These are phyloP conservation scores for Monosporascus sp. DNA, from an alignment of 2,329 filamentous ascomycete genomes.

Conservation along the genomic window DNA sequence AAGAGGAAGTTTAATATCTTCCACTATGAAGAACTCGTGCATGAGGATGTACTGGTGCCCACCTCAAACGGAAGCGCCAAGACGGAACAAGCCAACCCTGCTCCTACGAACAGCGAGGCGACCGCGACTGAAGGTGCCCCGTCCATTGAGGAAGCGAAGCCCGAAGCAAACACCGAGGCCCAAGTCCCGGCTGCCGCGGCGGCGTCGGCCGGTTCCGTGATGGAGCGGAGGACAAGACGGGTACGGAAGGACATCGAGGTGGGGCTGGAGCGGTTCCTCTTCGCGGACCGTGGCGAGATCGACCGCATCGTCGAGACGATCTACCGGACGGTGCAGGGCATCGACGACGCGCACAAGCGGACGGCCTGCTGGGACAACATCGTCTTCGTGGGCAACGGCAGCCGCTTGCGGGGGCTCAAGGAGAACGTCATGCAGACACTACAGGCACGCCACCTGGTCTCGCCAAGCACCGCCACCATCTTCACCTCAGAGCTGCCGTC, in stretches of 20 bases:
- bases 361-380: conserved; percentile 87
- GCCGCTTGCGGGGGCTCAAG: conserved; percentile 68
- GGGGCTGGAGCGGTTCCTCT: conserved; percentile 68
- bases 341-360: conserved; percentile 79
- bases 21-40: conserved; percentile 63
- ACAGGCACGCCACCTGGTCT: conserved; percentile 78
- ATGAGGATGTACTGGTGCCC: conserved; percentile 44
- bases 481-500: conserved; percentile 96
- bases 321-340: conserved; percentile 74
- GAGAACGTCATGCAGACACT: conserved; percentile 81
- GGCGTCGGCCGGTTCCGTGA: conserved; percentile 18
- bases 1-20: conserved; percentile 67
- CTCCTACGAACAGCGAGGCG: conserved; percentile 11
- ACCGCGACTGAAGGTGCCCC: conserved; percentile 12
- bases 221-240: conserved; percentile 46
- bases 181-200: conserved; percentile 23
- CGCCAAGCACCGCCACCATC: conserved; percentile 87
- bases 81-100: conserved; percentile 1
- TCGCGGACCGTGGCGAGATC: conserved; percentile 65
- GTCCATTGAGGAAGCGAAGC: conserved; percentile 10
- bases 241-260: conserved; percentile 67
- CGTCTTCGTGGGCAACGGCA: conserved; percentile 87
- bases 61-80: conserved; percentile 21
- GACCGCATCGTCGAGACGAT: conserved; percentile 80
- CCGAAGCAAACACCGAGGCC: conserved; percentile 11